Percentiles rank a stretch among this genome's conserved stretches.
Evolutionary conservation across 2,329 filamentous ascomycete species (phyloP).

Genomic region (Neonectria faginata): DNA sequence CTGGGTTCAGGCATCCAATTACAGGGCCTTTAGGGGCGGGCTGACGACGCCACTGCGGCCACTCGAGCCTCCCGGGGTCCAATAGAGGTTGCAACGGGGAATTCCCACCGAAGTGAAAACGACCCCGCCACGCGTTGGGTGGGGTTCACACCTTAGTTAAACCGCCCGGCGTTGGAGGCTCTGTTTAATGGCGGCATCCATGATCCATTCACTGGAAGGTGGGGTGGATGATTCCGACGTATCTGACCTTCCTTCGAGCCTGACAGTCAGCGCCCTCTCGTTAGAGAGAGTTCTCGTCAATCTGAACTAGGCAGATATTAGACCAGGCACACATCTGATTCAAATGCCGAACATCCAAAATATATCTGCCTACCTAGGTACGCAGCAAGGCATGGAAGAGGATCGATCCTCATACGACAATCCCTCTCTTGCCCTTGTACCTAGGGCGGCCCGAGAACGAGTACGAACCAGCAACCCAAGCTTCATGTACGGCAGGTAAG

Average conservation of each 20-base stretch:
- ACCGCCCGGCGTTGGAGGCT: constrained; percentile 3
- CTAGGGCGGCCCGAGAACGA: constrained; percentile 6
- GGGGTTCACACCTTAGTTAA: constrained; percentile 4
- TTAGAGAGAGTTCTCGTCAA: neutral
- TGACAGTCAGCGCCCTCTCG: neutral
- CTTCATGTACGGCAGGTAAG: neutral
- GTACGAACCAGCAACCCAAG: constrained; percentile 7
- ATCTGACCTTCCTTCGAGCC: neutral
- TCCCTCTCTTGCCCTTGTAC: too few species aligned
- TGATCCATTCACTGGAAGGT: neutral
- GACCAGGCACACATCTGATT: too few species aligned
- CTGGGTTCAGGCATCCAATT: constrained; percentile 12
- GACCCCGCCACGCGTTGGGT: neutral
- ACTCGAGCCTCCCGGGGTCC: neutral
- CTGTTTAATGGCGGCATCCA: neutral
- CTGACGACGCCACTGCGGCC: constrained; percentile 1
- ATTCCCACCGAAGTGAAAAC: neutral
- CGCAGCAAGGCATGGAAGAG: neutral
- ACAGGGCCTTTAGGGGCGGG: constrained; percentile 1
- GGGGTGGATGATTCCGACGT: neutral
- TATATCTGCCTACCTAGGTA: constrained; percentile 5
- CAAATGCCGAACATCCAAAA: neutral
- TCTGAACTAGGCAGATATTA: neutral
- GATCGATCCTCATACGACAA: neutral
- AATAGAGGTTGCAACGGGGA: neutral